Evolutionary conservation across 1,284 basidiomycete genomes (phyloP).

Genomic region (Ustilago curta): DNA sequence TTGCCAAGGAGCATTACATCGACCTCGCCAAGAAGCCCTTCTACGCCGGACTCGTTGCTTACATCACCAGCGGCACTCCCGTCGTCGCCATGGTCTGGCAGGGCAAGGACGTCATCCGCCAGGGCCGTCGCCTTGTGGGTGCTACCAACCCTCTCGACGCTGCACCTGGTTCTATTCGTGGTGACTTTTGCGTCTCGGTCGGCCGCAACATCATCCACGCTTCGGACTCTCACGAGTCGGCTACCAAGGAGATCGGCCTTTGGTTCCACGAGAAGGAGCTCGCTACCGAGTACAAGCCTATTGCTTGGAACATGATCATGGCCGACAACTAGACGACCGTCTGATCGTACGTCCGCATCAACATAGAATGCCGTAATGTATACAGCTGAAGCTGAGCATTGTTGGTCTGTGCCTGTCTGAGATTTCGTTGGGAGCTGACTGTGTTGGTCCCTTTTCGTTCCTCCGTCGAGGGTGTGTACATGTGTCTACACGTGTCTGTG

Average conservation of each 20-base stretch:
- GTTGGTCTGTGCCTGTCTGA: not conserved
- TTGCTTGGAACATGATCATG: conserved; percentile 65
- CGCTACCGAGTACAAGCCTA: conserved; percentile 70
- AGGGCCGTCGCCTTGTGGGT: conserved; percentile 65
- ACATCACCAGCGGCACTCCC: conserved; percentile 64
- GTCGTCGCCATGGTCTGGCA: conserved; percentile 67
- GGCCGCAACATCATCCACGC: conserved; percentile 72
- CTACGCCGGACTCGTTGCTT: conserved; percentile 58
- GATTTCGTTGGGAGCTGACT: not conserved
- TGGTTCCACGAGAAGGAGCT: conserved; percentile 72
- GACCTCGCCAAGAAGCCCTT: conserved; percentile 64
- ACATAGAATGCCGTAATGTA: not conserved
- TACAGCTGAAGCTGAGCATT: not conserved
- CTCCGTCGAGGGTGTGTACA: not conserved
- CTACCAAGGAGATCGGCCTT: conserved; percentile 72
- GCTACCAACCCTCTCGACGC: conserved; percentile 65
- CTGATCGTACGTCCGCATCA: not conserved
- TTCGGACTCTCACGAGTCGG: conserved; percentile 72
- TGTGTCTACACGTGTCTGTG: not conserved
- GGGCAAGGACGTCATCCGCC: conserved; percentile 67
- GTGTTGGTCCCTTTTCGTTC: not conserved
- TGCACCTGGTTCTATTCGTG: conserved; percentile 61
- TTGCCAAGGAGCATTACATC: conserved; percentile 64
- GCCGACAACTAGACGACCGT: conserved; percentile 52
- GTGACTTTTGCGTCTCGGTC: conserved; percentile 61